A percentile compares a stretch with the other conserved stretches of the same genome.
These are phyloP conservation scores for Rhypophila decipiens DNA, from an alignment of 495 filamentous ascomycete genomes.

Conservation along the genomic window DNA sequence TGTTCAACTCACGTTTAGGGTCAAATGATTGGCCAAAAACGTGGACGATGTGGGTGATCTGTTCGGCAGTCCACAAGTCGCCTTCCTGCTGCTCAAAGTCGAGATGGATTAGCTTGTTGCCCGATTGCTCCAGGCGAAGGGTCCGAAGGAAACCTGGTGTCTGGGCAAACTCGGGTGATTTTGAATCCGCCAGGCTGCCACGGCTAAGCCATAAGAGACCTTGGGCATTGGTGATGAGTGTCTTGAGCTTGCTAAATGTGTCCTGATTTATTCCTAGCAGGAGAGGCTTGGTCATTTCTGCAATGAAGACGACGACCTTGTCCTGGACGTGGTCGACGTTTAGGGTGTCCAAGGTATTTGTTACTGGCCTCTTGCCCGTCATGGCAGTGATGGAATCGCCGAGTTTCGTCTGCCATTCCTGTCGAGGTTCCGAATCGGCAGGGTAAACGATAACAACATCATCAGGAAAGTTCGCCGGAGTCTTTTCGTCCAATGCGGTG, in stretches of 20 bases:
- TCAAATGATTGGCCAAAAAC: neutral
- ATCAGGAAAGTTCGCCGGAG: neutral
- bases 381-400: neutral
- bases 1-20: neutral
- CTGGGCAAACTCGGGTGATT: constrained; percentile 1
- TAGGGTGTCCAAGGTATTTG: neutral
- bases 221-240: constrained; percentile 4
- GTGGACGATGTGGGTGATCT: neutral
- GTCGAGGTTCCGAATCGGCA: neutral
- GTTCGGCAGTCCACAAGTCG: neutral
- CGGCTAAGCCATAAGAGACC: constrained; percentile 15
- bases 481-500: neutral
- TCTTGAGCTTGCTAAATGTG: constrained; percentile 4
- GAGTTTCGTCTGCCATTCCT: constrained; percentile 8
- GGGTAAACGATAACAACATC: neutral
- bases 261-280: constrained; percentile 5
- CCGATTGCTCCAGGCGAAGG: constrained; percentile 7
- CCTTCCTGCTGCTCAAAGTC: constrained; percentile 7
- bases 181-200: constrained; percentile 2
- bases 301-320: constrained; percentile 12
- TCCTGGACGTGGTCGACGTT: constrained; percentile 1
- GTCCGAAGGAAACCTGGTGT: constrained; percentile 12
- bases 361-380: neutral
- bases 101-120: constrained; percentile 10
- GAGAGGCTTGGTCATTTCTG: constrained; percentile 10